These are phyloP conservation scores for Exophiala lecanii-corni DNA, from an alignment of 2,329 filamentous ascomycete genomes.

Conservation along the genomic window DNA sequence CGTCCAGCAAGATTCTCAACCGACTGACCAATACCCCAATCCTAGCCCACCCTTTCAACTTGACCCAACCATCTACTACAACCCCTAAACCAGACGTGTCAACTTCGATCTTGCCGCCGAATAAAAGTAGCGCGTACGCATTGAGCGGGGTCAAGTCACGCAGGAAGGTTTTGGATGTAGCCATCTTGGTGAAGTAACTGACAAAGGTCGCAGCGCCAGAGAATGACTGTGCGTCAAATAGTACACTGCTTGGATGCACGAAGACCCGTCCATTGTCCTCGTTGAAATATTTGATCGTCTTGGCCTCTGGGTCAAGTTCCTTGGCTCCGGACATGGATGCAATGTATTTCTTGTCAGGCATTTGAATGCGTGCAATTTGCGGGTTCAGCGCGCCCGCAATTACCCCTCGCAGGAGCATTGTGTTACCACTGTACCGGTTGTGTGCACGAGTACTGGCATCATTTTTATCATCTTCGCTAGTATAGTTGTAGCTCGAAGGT, in stretches of 20 bases:
- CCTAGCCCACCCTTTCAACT: conserved; percentile 83
- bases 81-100: conserved; percentile 84
- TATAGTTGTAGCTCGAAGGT: conserved; percentile 48
- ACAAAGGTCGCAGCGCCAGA: conserved; percentile 71
- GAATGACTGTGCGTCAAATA: conserved; percentile 87
- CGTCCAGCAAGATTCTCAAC: conserved; percentile 80
- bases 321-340: conserved; percentile 82
- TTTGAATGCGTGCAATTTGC: conserved; percentile 85
- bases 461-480: too few species aligned
- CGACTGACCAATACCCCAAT: conserved; percentile 86
- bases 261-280: conserved; percentile 84
- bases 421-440: conserved; percentile 22
- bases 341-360: conserved; percentile 94
- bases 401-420: conserved; percentile 60
- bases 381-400: conserved; percentile 73
- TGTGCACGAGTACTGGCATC: conserved; percentile 46
- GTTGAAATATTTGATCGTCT: conserved; percentile 88
- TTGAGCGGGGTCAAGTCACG: conserved; percentile 91
- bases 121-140: conserved; percentile 79
- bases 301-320: conserved; percentile 86
- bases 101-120: conserved; percentile 73
- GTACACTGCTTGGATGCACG: conserved; percentile 80
- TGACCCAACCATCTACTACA: conserved; percentile 86
- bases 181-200: conserved; percentile 87
- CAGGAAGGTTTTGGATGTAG: conserved; percentile 87